These are phyloP conservation scores for Russula dissimulans DNA, from an alignment of 768 basidiomycete genomes.

Conservation along the genomic window DNA sequence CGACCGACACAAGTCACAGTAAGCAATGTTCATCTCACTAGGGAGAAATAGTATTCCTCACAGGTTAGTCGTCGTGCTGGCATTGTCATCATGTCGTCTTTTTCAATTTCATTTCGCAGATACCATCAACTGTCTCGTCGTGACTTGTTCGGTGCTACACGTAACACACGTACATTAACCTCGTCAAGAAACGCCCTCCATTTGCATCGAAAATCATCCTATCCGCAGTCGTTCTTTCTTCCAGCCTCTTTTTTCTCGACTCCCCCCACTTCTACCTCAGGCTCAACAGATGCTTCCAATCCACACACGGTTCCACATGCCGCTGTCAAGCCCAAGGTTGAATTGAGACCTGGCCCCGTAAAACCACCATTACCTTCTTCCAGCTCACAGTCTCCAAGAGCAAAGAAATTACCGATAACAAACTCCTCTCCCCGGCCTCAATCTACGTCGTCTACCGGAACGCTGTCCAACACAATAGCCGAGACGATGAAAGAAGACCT, in stretches of 20 bases:
- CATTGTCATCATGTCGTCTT: background rate
- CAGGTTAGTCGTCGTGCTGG: slow-evolving; percentile 25
- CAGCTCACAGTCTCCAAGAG: slow-evolving; percentile 18
- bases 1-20: no score
- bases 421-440: slow-evolving; percentile 17
- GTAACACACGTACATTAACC: background rate
- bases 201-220: background rate
- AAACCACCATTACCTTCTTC: slow-evolving; percentile 32
- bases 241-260: slow-evolving; percentile 24
- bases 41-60: slow-evolving; percentile 32
- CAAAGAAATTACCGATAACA: slow-evolving; percentile 16
- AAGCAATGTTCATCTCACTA: slow-evolving; percentile 31
- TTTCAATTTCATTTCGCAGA: background rate
- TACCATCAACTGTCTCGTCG: background rate
- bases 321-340: slow-evolving; percentile 37
- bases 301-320: slow-evolving; percentile 22
- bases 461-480: slow-evolving; percentile 27
- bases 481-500: slow-evolving; percentile 55
- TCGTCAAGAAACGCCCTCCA: background rate
- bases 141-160: background rate
- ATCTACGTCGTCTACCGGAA: slow-evolving; percentile 3
- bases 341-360: slow-evolving; percentile 56
- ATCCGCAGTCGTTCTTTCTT: background rate
- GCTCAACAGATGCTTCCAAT: slow-evolving; percentile 21
- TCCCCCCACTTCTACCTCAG: slow-evolving; percentile 22